phyloP scores from a whole-genome alignment of 352 stramenopile genomes.

The Globisporangium splendens region DNA sequence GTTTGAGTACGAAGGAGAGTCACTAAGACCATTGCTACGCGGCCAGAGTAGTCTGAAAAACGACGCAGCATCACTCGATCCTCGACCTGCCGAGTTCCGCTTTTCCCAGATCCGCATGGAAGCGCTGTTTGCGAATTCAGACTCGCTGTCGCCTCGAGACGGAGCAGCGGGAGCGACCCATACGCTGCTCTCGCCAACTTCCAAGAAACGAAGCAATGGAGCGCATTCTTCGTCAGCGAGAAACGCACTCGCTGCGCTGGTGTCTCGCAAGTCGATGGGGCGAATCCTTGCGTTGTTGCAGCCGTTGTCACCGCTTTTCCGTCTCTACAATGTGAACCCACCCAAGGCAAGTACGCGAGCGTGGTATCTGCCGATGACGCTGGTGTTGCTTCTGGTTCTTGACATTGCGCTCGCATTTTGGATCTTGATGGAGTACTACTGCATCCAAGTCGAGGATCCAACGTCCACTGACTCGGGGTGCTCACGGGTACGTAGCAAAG shows the following conservation, averaged over 20 bases:
- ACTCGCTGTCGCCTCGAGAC: slow-evolving; percentile 8
- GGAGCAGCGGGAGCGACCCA: slow-evolving; percentile 3
- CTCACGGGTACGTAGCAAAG: slow-evolving; percentile 49
- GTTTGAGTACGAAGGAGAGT: neutral
- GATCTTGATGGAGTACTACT: slow-evolving; percentile 84
- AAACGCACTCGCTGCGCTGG: slow-evolving; percentile 12
- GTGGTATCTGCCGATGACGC: slow-evolving; percentile 39
- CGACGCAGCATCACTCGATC: slow-evolving; percentile 27
- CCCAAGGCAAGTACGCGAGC: slow-evolving; percentile 8
- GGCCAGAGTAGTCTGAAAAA: neutral
- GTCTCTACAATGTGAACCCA: slow-evolving; percentile 44
- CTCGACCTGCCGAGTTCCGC: slow-evolving; percentile 54
- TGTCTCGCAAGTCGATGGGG: slow-evolving; percentile 10
- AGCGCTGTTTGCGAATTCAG: slow-evolving; percentile 49
- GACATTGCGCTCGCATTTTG: slow-evolving; percentile 69
- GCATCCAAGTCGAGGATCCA: slow-evolving; percentile 80
- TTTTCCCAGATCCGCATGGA: slow-evolving; percentile 79
- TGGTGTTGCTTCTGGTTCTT: slow-evolving; percentile 63
- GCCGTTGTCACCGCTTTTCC: slow-evolving; percentile 58
- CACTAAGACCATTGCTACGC: neutral
- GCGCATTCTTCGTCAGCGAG: slow-evolving; percentile 8
- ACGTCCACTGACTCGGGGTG: slow-evolving; percentile 67
- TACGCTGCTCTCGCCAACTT: slow-evolving; percentile 17
- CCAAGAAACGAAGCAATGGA: slow-evolving; percentile 10
- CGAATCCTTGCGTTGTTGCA: slow-evolving; percentile 29